These are phyloP conservation scores for Pleochaeta shiraiana DNA, from an alignment of 2,329 filamentous ascomycete genomes.

Conservation along the genomic window DNA sequence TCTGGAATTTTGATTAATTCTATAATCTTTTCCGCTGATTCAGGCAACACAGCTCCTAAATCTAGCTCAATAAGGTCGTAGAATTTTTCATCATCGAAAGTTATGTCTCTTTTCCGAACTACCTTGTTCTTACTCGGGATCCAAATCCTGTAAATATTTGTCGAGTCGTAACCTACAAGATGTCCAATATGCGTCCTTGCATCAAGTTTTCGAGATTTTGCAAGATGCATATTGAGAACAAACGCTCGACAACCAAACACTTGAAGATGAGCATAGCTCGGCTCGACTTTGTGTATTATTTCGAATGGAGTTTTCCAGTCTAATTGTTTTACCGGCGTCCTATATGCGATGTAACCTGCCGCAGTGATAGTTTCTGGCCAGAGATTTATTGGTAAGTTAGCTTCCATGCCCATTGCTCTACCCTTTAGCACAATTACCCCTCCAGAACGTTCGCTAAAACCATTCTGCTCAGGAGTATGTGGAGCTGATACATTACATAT, in stretches of 20 bases:
- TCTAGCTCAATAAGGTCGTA: not conserved
- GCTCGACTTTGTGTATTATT: not conserved
- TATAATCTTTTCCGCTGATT: slow-evolving; percentile 1
- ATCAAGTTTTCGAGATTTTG: not conserved
- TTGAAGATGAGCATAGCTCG: slow-evolving; percentile 2
- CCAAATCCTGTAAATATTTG: slow-evolving; percentile 3
- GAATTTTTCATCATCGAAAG: not conserved
- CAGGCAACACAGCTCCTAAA: not conserved
- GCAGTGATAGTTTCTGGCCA: slow-evolving; percentile 1
- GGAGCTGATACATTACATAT: not conserved
- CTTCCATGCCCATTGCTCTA: not conserved
- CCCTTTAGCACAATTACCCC: not conserved
- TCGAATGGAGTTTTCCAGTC: slow-evolving; percentile 3
- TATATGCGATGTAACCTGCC: not conserved
- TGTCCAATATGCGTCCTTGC: not conserved
- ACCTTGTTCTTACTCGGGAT: slow-evolving; percentile 1
- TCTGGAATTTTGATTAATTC: not conserved
- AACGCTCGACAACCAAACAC: not conserved
- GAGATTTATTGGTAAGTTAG: not conserved
- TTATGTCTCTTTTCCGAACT: not conserved
- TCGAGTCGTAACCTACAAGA: not conserved
- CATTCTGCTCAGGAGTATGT: not conserved
- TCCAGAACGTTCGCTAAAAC: slow-evolving; percentile 2
- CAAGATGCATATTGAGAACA: not conserved
- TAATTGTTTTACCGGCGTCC: slow-evolving; percentile 2